These are phyloP conservation scores for Xylaria sp. DNA, from an alignment of 2,329 filamentous ascomycete genomes.

Conservation along the genomic window DNA sequence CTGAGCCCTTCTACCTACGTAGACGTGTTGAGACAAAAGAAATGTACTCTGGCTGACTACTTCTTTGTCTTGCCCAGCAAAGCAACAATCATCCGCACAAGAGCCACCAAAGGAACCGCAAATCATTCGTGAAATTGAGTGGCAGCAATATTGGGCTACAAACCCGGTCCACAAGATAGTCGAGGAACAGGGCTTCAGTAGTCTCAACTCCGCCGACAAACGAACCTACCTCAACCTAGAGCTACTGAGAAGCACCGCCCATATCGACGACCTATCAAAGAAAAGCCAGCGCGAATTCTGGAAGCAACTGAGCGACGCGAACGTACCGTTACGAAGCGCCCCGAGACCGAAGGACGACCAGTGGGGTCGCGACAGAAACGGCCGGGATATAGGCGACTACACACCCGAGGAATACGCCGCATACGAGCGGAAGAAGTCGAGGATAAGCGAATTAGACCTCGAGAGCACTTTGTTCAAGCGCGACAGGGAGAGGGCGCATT, in stretches of 20 bases:
- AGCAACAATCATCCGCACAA: constrained; percentile 35
- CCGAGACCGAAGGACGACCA: constrained; percentile 37
- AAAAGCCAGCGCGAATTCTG: constrained; percentile 50
- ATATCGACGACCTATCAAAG: constrained; percentile 44
- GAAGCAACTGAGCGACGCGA: constrained; percentile 60
- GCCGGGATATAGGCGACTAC: constrained; percentile 57
- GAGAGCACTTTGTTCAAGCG: constrained; percentile 54
- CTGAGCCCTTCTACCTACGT: background rate
- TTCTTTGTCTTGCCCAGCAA: constrained; percentile 27
- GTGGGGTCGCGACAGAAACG: constrained; percentile 60
- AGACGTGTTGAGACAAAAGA: background rate
- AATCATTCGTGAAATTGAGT: constrained; percentile 56
- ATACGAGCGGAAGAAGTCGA: constrained; percentile 49
- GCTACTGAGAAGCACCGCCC: constrained; percentile 50
- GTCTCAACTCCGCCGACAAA: constrained; percentile 54
- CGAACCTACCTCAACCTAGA: constrained; percentile 55
- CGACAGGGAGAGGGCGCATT: constrained; percentile 33
- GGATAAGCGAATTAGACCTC: constrained; percentile 51
- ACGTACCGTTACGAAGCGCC: constrained; percentile 54
- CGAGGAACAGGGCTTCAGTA: constrained; percentile 52
- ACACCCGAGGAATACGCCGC: constrained; percentile 52
- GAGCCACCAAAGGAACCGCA: constrained; percentile 42
- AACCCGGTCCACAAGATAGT: constrained; percentile 55
- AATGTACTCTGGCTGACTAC: background rate
- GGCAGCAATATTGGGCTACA: constrained; percentile 55